These are phyloP conservation scores for Pistacia atlantica DNA, from an alignment of 345 rosid species.

Conservation along the genomic window DNA sequence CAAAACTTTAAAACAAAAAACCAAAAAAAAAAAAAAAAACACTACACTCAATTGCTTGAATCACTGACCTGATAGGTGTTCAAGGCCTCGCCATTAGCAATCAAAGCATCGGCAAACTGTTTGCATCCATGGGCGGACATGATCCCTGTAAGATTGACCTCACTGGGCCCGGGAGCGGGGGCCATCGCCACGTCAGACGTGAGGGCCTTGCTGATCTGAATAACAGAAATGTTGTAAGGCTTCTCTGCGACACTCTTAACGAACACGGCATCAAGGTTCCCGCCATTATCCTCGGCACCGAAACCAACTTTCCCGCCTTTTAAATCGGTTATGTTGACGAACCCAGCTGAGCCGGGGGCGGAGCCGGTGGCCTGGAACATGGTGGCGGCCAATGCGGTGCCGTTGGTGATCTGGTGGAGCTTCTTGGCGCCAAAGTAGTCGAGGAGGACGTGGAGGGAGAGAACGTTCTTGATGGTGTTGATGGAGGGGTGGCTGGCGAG, in stretches of 20 bases:
- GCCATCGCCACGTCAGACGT: constrained; percentile 79
- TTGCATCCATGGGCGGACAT: constrained; percentile 95
- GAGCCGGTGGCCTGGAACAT: constrained; percentile 89
- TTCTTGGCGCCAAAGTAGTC: constrained; percentile 93
- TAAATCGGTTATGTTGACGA: constrained; percentile 85
- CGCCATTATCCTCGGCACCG: constrained; percentile 62
- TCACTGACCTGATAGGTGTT: constrained; percentile 61
- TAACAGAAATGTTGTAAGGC: constrained; percentile 85
- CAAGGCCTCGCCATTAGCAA: constrained; percentile 58
- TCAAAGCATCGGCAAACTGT: constrained; percentile 76
- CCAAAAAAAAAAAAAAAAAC: background rate
- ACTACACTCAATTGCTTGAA: background rate
- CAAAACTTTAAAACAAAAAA: no score
- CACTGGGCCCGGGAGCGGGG: constrained; percentile 77
- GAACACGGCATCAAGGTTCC: constrained; percentile 48
- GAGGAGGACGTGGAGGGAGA: constrained; percentile 86
- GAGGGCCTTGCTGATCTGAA: constrained; percentile 79
- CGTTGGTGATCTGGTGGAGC: constrained; percentile 88
- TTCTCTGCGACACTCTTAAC: constrained; percentile 80
- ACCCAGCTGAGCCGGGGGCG: constrained; percentile 80
- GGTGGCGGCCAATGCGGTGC: constrained; percentile 89
- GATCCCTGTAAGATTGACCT: constrained; percentile 65
- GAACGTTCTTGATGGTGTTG: constrained; percentile 76
- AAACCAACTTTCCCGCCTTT: constrained; percentile 89
- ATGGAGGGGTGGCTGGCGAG: constrained; percentile 63